Conservation (phyloP, 805 yeast species). For the Ogataea saltuana region DNA sequence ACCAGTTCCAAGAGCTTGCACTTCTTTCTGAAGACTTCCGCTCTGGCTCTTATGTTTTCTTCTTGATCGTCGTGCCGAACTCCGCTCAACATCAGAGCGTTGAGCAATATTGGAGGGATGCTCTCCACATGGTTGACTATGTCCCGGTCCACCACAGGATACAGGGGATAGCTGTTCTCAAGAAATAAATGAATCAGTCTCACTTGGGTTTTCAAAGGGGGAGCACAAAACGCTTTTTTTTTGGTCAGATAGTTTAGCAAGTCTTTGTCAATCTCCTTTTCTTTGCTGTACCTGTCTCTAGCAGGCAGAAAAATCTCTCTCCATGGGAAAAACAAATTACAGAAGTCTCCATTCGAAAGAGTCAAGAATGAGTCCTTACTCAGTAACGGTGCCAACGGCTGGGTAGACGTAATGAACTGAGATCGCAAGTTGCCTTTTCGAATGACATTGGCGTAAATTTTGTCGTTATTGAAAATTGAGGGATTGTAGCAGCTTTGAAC, state of each 20-base stretch:
- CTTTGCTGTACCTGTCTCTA: constrained; percentile 16
- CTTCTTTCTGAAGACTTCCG: constrained; percentile 27
- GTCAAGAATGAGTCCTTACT: constrained; percentile 35
- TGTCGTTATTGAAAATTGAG: constrained; percentile 24
- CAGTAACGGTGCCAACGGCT: constrained; percentile 35
- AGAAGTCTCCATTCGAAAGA: constrained; percentile 33
- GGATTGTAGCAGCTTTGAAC: not conserved
- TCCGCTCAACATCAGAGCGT: constrained; percentile 31
- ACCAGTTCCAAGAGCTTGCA: constrained; percentile 30
- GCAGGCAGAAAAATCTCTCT: constrained; percentile 26
- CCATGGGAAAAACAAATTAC: constrained; percentile 36
- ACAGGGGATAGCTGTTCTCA: constrained; percentile 31
- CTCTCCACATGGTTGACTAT: constrained; percentile 19
- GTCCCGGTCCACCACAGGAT: constrained; percentile 32
- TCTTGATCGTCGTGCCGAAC: constrained; percentile 25
- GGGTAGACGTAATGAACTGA: constrained; percentile 35
- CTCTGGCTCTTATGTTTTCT: constrained; percentile 22
- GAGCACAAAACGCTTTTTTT: constrained; percentile 30
- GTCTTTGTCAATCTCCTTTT: constrained; percentile 25
- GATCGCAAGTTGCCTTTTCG: constrained; percentile 24
- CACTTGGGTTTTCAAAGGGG: constrained; percentile 25
- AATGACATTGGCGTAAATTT: constrained; percentile 29
- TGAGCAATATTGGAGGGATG: constrained; percentile 30
- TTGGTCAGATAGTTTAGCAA: constrained; percentile 24
- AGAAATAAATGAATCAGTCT: constrained; percentile 25